These are phyloP conservation scores for Malassezia pachydermatis DNA, from an alignment of 1,284 basidiomycete genomes.

Conservation along the genomic window DNA sequence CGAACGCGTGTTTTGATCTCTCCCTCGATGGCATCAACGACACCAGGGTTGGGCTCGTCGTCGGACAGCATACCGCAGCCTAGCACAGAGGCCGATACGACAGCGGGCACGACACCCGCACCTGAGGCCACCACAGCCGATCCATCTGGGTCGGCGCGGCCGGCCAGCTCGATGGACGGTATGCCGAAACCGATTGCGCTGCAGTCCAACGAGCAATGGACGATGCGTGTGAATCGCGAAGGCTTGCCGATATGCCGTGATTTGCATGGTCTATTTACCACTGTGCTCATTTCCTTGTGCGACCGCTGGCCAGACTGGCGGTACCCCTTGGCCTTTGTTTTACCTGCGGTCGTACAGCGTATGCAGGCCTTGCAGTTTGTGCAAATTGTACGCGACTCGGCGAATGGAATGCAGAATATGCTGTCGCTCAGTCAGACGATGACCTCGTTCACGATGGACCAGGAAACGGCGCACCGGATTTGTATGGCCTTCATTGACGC, in stretches of 20 bases:
- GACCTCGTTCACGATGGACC: conserved; percentile 97
- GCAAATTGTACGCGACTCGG: conserved; percentile 92
- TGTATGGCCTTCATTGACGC: conserved; percentile 99
- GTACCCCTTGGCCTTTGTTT: conserved; percentile 71
- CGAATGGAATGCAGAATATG: conserved; percentile 89
- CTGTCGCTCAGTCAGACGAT: conserved; percentile 98
- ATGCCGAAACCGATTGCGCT: conserved; percentile 10
- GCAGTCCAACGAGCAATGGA: conserved; percentile 17
- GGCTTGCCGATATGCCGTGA: conserved; percentile 56
- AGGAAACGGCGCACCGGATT: conserved; percentile 98
- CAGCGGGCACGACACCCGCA: background rate
- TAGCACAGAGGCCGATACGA: too few relatives aligned
- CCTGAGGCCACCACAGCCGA: background rate
- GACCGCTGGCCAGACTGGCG: conserved; percentile 20
- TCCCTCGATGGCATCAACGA: too few relatives aligned
- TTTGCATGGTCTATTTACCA: conserved; percentile 94
- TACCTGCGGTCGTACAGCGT: conserved; percentile 89
- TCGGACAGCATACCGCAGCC: too few relatives aligned
- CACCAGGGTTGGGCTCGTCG: too few relatives aligned
- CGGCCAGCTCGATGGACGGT: background rate
- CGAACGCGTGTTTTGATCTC: too few relatives aligned
- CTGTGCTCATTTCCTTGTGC: conserved; percentile 76
- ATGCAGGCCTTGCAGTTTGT: conserved; percentile 94
- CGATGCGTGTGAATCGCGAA: conserved; percentile 14
- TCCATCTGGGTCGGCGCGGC: background rate